phyloP scores from a whole-genome alignment of 116 monocot species.

The Dioscorea cayenensis region DNA sequence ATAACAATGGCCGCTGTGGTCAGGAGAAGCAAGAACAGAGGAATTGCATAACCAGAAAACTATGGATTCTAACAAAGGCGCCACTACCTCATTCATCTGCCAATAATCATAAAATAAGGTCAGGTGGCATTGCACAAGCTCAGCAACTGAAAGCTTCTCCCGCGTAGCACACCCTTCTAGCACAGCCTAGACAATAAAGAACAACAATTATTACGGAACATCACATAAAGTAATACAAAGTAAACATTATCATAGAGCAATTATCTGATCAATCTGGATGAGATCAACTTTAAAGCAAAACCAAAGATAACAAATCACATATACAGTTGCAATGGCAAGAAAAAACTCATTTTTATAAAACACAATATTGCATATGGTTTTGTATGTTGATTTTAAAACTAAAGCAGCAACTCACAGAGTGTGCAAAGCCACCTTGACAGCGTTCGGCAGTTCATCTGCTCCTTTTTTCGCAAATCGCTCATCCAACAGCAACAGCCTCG shows the following conservation, averaged over 20 bases:
- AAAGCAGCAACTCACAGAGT: constrained; percentile 28
- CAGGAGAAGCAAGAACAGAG: neutral
- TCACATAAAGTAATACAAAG: neutral
- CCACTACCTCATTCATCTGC: constrained; percentile 75
- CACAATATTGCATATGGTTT: neutral
- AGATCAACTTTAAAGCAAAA: neutral
- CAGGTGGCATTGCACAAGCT: constrained; percentile 69
- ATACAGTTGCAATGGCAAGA: neutral
- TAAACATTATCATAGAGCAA: neutral
- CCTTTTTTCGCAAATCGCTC: constrained; percentile 46
- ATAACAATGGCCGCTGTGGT: neutral
- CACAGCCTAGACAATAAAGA: constrained; percentile 37
- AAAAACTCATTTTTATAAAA: neutral
- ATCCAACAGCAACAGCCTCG: constrained; percentile 78
- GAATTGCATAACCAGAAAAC: neutral
- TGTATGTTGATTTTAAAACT: neutral
- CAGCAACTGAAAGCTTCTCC: constrained; percentile 20
- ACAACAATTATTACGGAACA: neutral
- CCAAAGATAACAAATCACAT: constrained; percentile 7
- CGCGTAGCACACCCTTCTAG: constrained; percentile 16
- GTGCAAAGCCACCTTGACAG: constrained; percentile 58
- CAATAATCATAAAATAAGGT: constrained; percentile 88
- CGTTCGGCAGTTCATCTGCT: constrained; percentile 57
- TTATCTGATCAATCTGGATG: neutral
- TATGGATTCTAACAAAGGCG: neutral